Evolutionary conservation across 345 rosid genomes (phyloP).

Genomic region (Hibiscus mutabilis): DNA sequence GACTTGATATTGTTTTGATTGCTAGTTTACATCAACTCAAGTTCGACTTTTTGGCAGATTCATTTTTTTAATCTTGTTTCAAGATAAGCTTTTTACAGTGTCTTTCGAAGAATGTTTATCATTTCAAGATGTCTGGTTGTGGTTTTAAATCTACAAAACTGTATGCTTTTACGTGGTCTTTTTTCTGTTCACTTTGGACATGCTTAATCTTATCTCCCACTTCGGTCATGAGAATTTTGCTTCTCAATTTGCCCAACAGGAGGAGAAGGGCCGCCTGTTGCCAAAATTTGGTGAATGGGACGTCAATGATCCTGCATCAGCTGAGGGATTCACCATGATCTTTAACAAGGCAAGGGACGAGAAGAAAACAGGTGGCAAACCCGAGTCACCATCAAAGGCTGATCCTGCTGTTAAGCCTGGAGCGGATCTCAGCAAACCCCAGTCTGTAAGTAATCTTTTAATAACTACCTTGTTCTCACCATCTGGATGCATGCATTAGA

Average conservation of each 20-base stretch:
- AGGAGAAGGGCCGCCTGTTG: slow-evolving; percentile 75
- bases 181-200: too few species aligned
- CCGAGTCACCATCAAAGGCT: slow-evolving; percentile 44
- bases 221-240: neutral
- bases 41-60: too few species aligned
- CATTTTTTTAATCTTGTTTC: too few species aligned
- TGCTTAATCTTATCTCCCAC: too few species aligned
- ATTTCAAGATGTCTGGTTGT: too few species aligned
- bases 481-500: neutral
- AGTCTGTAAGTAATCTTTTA: slow-evolving; percentile 48
- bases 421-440: slow-evolving; percentile 60
- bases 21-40: too few species aligned
- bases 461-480: neutral
- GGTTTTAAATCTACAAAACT: too few species aligned
- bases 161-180: too few species aligned
- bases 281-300: slow-evolving; percentile 99
- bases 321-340: slow-evolving; percentile 91
- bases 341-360: slow-evolving; percentile 94
- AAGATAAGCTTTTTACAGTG: too few species aligned
- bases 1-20: too few species aligned
- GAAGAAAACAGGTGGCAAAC: slow-evolving; percentile 76
- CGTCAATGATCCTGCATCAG: slow-evolving; percentile 82
- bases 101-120: too few species aligned
- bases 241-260: slow-evolving; percentile 12
- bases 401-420: slow-evolving; percentile 45